These are phyloP conservation scores for Populus hybrid DNA, from an alignment of 441 rosid genomes.

Conservation along the genomic window DNA sequence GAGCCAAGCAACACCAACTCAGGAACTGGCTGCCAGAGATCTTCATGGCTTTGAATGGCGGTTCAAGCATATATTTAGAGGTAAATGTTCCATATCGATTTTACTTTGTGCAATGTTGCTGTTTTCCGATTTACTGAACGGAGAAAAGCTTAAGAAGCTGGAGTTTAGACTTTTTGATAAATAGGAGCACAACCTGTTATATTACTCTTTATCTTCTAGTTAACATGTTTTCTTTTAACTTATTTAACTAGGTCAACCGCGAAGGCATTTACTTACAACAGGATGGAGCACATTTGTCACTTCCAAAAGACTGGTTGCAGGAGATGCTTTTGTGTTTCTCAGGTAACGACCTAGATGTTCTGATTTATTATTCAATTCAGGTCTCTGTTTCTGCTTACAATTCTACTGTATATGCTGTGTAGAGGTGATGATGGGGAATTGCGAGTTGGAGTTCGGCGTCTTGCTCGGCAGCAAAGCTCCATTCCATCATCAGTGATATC, in stretches of 20 bases:
- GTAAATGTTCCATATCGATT: constrained; percentile 26
- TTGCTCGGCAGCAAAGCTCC: constrained; percentile 57
- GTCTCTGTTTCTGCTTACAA: background rate
- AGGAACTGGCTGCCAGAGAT: constrained; percentile 77
- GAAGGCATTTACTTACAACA: constrained; percentile 92
- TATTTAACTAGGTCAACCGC: constrained; percentile 68
- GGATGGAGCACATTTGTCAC: constrained; percentile 98
- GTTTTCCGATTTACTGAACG: background rate
- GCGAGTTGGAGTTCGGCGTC: constrained; percentile 80
- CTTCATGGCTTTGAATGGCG: constrained; percentile 88
- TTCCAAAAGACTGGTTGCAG: constrained; percentile 82
- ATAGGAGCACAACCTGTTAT: too few species aligned
- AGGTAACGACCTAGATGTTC: constrained; percentile 39
- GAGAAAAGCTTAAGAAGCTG: background rate
- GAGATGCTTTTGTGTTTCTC: constrained; percentile 90
- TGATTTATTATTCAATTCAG: background rate
- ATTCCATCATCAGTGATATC: constrained; percentile 30
- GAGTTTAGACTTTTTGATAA: too few species aligned
- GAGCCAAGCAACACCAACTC: constrained; percentile 81
- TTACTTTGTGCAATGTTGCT: background rate
- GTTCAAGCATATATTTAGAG: constrained; percentile 95
- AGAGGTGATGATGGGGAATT: constrained; percentile 73
- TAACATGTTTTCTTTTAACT: background rate
- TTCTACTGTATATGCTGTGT: background rate
- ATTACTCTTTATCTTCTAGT: too few species aligned